Percentiles rank a stretch among this genome's conserved stretches.
phyloP scores from a whole-genome alignment of 176 grass and related monocot species.

The Tuctoria greenei region DNA sequence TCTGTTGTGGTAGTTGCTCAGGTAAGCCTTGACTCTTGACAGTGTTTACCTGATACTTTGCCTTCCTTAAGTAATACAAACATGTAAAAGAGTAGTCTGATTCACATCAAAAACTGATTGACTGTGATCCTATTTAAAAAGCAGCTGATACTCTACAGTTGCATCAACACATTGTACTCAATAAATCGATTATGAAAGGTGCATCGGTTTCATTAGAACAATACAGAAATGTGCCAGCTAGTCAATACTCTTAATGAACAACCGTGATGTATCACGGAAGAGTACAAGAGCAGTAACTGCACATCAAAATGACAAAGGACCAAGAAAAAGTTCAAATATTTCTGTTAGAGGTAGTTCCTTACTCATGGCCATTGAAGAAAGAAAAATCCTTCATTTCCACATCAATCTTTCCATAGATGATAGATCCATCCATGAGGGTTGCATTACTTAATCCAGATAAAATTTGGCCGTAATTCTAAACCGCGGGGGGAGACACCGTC shows the following conservation, averaged over 20 bases:
- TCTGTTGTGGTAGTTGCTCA: neutral
- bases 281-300: slow-evolving; percentile 29
- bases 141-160: neutral
- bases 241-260: slow-evolving; percentile 36
- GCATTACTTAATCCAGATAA: slow-evolving; percentile 40
- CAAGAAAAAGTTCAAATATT: slow-evolving; percentile 10
- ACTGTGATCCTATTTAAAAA: neutral
- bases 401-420: slow-evolving; percentile 31
- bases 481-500: slow-evolving; percentile 52
- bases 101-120: neutral
- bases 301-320: neutral
- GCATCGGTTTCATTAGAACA: neutral
- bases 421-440: slow-evolving; percentile 14
- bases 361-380: neutral
- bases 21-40: neutral
- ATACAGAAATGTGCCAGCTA: slow-evolving; percentile 21
- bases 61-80: neutral
- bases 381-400: slow-evolving; percentile 20
- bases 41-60: neutral
- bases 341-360: neutral
- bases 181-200: neutral
- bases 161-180: neutral
- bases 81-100: neutral
- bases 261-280: neutral
- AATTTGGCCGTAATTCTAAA: slow-evolving; percentile 29